These are phyloP conservation scores for Termitomyces sp. DNA, from an alignment of 768 basidiomycete species.

Conservation along the genomic window DNA sequence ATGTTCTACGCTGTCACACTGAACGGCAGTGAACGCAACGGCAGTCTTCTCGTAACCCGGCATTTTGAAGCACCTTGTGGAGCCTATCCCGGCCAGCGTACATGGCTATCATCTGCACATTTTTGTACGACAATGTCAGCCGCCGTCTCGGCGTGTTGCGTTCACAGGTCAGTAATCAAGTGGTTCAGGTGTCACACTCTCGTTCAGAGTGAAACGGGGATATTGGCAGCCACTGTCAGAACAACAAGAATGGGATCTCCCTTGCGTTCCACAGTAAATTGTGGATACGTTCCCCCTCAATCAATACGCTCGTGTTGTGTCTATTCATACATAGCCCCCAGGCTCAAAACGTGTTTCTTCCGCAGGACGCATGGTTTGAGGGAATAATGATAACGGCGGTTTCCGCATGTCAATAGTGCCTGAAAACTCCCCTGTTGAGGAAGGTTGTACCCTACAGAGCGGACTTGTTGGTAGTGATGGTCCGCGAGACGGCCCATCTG, in stretches of 20 bases:
- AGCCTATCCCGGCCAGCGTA: not conserved
- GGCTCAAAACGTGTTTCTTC: slow-evolving; percentile 1
- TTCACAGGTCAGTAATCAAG: not conserved
- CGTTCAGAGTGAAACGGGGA: not conserved
- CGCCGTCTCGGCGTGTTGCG: not conserved
- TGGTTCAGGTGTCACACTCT: not conserved
- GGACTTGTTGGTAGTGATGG: not conserved
- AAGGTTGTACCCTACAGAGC: slow-evolving; percentile 3
- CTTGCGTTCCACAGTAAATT: not conserved
- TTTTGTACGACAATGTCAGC: not conserved
- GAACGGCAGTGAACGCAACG: not conserved
- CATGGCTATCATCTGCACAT: slow-evolving; percentile 9
- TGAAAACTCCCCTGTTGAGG: slow-evolving; percentile 2
- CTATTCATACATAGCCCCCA: not conserved
- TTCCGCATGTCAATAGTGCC: slow-evolving; percentile 1
- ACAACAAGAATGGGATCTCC: not conserved
- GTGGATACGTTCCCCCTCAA: not conserved
- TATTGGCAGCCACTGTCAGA: no score
- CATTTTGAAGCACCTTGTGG: slow-evolving; percentile 3
- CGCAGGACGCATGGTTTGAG: not conserved
- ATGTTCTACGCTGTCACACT: slow-evolving; percentile 6
- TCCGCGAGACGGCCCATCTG: slow-evolving; percentile 8
- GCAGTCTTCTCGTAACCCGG: not conserved
- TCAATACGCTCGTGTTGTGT: not conserved
- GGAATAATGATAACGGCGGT: slow-evolving; percentile 1